Evolutionary conservation across 2,329 filamentous ascomycete species (phyloP).

Genomic region (Colletotrichum scovillei): DNA sequence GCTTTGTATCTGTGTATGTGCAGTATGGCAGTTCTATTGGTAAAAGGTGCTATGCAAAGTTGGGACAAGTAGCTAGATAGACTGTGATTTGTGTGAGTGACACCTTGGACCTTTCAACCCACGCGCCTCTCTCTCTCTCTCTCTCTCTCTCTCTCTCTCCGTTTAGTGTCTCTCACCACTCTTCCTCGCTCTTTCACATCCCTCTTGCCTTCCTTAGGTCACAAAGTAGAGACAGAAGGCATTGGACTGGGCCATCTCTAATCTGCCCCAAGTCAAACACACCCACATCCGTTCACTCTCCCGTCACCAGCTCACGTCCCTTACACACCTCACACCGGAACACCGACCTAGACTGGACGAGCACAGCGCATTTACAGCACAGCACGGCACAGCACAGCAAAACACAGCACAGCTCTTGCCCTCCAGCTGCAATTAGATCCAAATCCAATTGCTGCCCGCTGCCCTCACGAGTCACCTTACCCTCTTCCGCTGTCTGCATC

Average conservation of each 20-base stretch:
- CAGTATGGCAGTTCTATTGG: too few relatives aligned
- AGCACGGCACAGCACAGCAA: neutral
- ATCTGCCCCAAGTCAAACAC: constrained; percentile 25
- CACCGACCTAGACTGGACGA: neutral
- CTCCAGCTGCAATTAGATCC: too few relatives aligned
- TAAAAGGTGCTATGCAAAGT: neutral
- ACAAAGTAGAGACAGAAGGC: constrained; percentile 10
- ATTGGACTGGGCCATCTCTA: constrained; percentile 5
- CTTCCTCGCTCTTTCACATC: neutral
- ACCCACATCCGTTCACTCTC: constrained; percentile 8
- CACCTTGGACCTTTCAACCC: neutral
- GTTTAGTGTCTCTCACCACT: neutral
- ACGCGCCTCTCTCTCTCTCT: too few relatives aligned
- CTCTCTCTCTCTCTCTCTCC: too few relatives aligned
- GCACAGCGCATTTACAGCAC: neutral
- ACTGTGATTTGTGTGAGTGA: neutral
- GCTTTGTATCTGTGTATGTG: neutral
- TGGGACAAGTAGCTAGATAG: neutral
- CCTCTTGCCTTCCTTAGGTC: constrained; percentile 1
- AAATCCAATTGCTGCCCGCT: too few relatives aligned
- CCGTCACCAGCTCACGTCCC: neutral
- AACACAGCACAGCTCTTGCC: too few relatives aligned
- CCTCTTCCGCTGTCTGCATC: constrained; percentile 8
- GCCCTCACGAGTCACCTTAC: neutral
- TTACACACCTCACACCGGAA: neutral